Evolutionary conservation across 176 grass and related monocot species (phyloP), one percentile per base, ranked within the genome.

Genomic region (Leersia perrieri): DNA sequence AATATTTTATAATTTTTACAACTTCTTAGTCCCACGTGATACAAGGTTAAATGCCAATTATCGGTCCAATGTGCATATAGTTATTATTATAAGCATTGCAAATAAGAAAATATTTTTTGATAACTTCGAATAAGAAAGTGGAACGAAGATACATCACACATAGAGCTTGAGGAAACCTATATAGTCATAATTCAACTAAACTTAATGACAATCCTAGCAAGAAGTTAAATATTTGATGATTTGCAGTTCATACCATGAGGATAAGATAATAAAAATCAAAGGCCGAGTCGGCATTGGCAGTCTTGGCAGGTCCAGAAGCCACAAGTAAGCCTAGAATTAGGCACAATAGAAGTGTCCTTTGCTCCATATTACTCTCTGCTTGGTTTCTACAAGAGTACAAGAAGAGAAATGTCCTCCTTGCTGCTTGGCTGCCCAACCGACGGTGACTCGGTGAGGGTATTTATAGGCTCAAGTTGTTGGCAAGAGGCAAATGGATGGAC

Each of bases 261-360:
- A 83, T 34, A 20, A 88, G 86, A 51, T 83, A 73, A 78, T 61
- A 88, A 74, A 83, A 88, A 83, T 88, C 86, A 64, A 83, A 83
- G 55, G 85, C 15, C 61, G 25, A 32, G 28, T 60, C 77, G 23
- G 51, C 51, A 29, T 62, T 85, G 66, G 74, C 55, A 3, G 42
- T 49, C 30, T 22, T 73, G 70, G 42, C 70, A 73, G 41, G 28
- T 73, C 29, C 28, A 32, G 70, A 44, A 61, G 83, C 66, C 42
- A 33, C 65, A 9, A 85, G 36, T 26, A 85, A 51, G n/a, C 39
- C 66, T n/a, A 85, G 66, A 32, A 71, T 35, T 29, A 85, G 39
- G 66, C 74, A 49, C 53, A 85, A 26, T 16, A 49, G 61, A 77
- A 78, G 15, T 36, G 53, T 30, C 45, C 15, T 85, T 25, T n/a